Conservation (phyloP, 2,329 filamentous ascomycete species). For the Verticillium klebahnii region DNA sequence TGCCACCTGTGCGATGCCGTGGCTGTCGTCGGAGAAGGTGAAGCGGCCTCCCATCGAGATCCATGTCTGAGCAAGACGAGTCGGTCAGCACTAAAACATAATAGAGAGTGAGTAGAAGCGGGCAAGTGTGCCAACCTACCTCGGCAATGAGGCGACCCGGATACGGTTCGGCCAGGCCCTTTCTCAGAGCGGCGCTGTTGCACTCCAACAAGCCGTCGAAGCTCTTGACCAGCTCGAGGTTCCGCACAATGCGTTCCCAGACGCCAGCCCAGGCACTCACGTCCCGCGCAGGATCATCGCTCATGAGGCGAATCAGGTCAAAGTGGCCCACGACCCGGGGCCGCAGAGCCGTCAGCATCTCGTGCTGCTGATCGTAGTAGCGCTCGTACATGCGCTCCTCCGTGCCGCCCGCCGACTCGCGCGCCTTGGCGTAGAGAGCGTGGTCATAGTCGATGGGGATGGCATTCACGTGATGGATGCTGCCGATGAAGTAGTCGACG, state of each 20-base stretch:
- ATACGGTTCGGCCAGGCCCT: slow-evolving; percentile 89
- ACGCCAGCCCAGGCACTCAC: slow-evolving; percentile 56
- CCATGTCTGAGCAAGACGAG: slow-evolving; percentile 53
- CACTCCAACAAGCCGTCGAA: slow-evolving; percentile 86
- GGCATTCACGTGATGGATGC: slow-evolving; percentile 82
- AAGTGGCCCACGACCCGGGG: slow-evolving; percentile 90
- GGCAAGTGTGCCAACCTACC: slow-evolving; percentile 38
- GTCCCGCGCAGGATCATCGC: slow-evolving; percentile 60
- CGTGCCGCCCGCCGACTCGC: slow-evolving; percentile 38
- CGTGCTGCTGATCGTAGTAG: slow-evolving; percentile 84
- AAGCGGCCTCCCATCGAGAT: slow-evolving; percentile 70
- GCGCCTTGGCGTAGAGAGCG: slow-evolving; percentile 61
- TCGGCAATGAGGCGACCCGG: slow-evolving; percentile 74
- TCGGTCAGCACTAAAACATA: slow-evolving; percentile 1
- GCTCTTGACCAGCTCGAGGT: slow-evolving; percentile 63
- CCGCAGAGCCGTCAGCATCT: slow-evolving; percentile 68
- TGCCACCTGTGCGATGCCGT: slow-evolving; percentile 82
- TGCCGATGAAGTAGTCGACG: slow-evolving; percentile 90
- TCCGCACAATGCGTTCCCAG: slow-evolving; percentile 71
- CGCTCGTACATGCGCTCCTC: slow-evolving; percentile 73
- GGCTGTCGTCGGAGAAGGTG: slow-evolving; percentile 92
- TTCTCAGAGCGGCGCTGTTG: slow-evolving; percentile 82
- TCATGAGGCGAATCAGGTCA: slow-evolving; percentile 81
- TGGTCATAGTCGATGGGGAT: slow-evolving; percentile 86
- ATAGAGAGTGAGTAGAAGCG: slow-evolving; percentile 1